phyloP scores from a whole-genome alignment of 495 filamentous ascomycete species.

The Penicillium canariense region DNA sequence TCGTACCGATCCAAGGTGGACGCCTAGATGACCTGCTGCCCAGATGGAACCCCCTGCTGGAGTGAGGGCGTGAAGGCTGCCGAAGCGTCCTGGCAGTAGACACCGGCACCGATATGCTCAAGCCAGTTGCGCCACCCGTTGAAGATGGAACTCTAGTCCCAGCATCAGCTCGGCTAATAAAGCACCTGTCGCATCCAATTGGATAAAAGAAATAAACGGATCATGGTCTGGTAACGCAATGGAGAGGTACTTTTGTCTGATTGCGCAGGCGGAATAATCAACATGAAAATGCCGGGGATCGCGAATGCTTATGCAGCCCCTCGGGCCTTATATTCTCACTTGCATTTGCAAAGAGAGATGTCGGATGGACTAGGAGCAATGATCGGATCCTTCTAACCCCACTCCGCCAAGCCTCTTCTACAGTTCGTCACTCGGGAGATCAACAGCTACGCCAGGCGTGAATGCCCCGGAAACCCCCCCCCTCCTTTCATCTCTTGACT shows the following conservation, averaged over 20 bases:
- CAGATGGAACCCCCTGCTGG: not conserved
- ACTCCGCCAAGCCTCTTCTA: constrained; percentile 18
- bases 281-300: not conserved
- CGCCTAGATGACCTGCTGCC: constrained; percentile 10
- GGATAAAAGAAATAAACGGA: not conserved
- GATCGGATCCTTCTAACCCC: constrained; percentile 7
- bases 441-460: constrained; percentile 3
- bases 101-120: not conserved
- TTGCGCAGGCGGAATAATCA: not conserved
- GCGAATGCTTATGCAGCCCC: not conserved
- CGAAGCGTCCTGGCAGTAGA: not conserved
- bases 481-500: too few relatives aligned
- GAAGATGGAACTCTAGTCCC: not conserved
- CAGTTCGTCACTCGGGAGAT: constrained; percentile 13
- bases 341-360: constrained; percentile 5
- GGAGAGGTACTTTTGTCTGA: not conserved
- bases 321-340: constrained; percentile 5
- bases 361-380: not conserved
- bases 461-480: too few relatives aligned
- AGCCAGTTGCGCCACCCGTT: not conserved
- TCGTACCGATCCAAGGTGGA: constrained; percentile 17
- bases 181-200: not conserved
- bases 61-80: not conserved
- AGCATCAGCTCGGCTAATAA: not conserved
- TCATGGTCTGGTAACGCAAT: not conserved